phyloP scores from a whole-genome alignment of 192 early-diverging fungal species.

The Hyaloraphidium curvatum region DNA sequence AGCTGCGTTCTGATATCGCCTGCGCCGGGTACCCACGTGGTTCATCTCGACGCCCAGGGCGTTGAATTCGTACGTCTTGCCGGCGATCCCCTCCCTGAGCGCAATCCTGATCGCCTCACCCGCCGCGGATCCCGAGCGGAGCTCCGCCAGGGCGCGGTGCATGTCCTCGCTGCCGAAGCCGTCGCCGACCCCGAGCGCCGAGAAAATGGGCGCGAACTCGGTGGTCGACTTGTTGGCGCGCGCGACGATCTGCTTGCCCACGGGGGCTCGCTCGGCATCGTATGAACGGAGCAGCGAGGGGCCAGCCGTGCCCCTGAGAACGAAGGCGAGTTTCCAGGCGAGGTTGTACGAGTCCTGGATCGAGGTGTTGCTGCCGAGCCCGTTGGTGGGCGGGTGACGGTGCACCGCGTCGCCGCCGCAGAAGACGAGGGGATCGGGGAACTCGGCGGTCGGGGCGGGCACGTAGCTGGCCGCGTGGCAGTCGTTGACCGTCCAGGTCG shows the following conservation, averaged over 20 bases:
- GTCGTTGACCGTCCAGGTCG: not conserved
- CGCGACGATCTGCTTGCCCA: not conserved
- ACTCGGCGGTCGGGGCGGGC: too few relatives aligned
- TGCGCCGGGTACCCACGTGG: too few relatives aligned
- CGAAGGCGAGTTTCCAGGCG: slow-evolving; percentile 22
- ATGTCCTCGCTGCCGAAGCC: not conserved
- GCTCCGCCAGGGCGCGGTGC: not conserved
- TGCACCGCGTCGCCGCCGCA: slow-evolving; percentile 24
- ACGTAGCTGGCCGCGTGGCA: not conserved
- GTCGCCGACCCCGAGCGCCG: not conserved
- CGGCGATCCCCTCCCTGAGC: not conserved
- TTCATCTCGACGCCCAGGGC: too few relatives aligned
- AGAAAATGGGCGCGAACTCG: not conserved
- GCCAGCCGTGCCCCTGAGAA: slow-evolving; percentile 3
- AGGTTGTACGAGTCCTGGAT: slow-evolving; percentile 23
- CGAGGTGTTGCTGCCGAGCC: slow-evolving; percentile 21
- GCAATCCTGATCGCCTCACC: not conserved
- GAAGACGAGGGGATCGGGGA: slow-evolving; percentile 10
- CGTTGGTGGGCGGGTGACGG: slow-evolving; percentile 16
- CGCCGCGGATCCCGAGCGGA: not conserved
- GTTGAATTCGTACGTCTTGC: not conserved
- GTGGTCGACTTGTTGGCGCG: not conserved
- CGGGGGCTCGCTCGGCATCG: not conserved
- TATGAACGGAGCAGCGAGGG: not conserved
- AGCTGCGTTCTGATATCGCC: too few relatives aligned